Evolutionary conservation across 1,284 basidiomycete species (phyloP), one percentile per base, ranked within the genome.

Genomic region (Cryptococcus sp.): DNA sequence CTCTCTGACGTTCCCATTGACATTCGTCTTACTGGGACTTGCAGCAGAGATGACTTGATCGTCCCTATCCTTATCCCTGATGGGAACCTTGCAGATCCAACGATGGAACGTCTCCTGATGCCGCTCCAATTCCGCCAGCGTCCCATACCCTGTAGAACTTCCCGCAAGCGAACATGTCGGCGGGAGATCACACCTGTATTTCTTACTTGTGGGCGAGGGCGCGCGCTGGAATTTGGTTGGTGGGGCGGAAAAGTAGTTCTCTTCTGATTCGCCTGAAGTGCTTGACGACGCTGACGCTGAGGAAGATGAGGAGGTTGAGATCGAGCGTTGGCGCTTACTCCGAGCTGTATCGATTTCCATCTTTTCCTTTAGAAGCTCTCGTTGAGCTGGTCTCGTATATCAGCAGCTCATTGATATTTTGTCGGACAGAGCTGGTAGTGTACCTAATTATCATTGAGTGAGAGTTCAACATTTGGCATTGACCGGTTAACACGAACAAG

Each of bases 21-120:
- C 22, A 10, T 2, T 82, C 80, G 20, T 72, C 19, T 40, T 55
- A 47, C 45, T 53, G 20, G 44, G 17, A 27, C 51, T 42, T 46
- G 25, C 4, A 38, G 31, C 48, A 39, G 48, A 54, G 20, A 55
- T 47, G 42, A 39, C 44, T 44, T 48, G 72, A 57, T 83, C 81
- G 68, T 84, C 65, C 62, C 16, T 57, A 5, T 61, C 57, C 3
- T 59, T 55, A 52, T 75, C 69, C 20, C 66, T 59, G 31, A 74
- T 61, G 1, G 71, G 71, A 3, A 68, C 62, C 2, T 59, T 86
- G 72, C 92, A 94, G 1, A 92, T 87, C 79, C 89, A 88, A 0
- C 88, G 86, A 75, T 95, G 92, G 71, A 88, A 89, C 22, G 81
- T 87, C 1, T 85, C 86, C 75, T 93, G 91, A 78, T 94, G 91